Evolutionary conservation across 2,329 filamentous ascomycete genomes (phyloP).

Genomic region (Trichoderma sp.): DNA sequence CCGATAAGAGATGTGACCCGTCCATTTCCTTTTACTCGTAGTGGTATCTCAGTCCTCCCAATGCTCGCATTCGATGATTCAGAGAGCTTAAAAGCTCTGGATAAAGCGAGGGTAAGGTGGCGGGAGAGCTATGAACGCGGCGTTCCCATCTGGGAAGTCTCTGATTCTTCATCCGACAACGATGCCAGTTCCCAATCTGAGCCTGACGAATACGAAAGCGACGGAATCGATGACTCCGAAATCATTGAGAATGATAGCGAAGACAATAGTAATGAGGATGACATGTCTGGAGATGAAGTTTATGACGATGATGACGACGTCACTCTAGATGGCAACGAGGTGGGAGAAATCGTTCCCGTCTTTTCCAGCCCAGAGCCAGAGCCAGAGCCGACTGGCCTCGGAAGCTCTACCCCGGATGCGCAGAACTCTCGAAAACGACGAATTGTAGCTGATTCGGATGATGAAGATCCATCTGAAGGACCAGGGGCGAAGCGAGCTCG

Average conservation of each 20-base stretch:
- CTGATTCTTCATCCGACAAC: neutral
- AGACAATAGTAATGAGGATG: constrained; percentile 3
- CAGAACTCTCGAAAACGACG: constrained; percentile 32
- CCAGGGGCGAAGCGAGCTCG: constrained; percentile 31
- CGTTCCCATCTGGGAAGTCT: neutral
- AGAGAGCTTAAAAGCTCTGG: constrained; percentile 24
- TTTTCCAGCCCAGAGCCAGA: constrained; percentile 38
- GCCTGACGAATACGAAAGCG: constrained; percentile 41
- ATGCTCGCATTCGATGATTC: constrained; percentile 35
- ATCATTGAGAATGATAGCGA: constrained; percentile 31
- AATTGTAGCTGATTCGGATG: constrained; percentile 36
- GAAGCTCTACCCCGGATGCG: constrained; percentile 19
- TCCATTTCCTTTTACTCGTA: neutral
- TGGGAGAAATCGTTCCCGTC: constrained; percentile 23
- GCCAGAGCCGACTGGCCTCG: constrained; percentile 21
- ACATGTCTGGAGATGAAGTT: neutral
- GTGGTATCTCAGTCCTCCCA: constrained; percentile 31
- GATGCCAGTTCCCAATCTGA: constrained; percentile 23
- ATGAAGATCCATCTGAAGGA: constrained; percentile 29
- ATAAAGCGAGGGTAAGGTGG: constrained; percentile 23
- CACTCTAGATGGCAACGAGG: neutral
- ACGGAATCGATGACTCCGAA: constrained; percentile 41
- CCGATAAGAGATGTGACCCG: neutral
- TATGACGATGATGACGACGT: constrained; percentile 24
- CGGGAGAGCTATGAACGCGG: neutral